Evolutionary conservation across 2,329 filamentous ascomycete species (phyloP), one percentile per base, ranked within the genome.

Genomic region (Coleophoma crateriformis): DNA sequence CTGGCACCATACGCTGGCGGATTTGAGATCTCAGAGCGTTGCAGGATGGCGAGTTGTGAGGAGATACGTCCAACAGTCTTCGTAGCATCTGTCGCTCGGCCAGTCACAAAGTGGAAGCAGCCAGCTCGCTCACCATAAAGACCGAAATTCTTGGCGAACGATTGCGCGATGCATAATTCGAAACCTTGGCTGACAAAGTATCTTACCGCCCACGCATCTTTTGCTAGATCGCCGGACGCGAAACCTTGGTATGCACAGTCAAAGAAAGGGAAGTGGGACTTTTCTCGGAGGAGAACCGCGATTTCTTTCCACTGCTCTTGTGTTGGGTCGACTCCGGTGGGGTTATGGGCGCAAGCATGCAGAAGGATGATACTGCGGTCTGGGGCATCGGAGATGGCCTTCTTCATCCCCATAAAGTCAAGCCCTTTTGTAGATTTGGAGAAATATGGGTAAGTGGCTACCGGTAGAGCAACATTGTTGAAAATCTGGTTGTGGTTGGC

Each of bases 401-500:
- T 68, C 67, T 89, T 82, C 87, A 97, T 91, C 71, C 90, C 92
- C 52, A 87, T 83, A 64, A 96, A 91, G 71, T 97, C 90, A 47
- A 99, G 84, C 45, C 90, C 91, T 68, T 90, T 91, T 58, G 91
- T 96, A 66, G 87, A 68, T 67, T 89, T 83, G 68, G 84, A 85
- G 75, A 96, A 99, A 78, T 99, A 99, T 45, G 92, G 94, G 74
- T 99, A 99, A 58, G 82, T 82, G 59, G 85, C 85, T 61, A 90
- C 81, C 33, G 82, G 74, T 32, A 97, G 76, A 61, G 81, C 78
- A 65, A 96, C 90, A 67, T 97, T 97, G 71, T 77, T 81, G 76
- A 99, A 96, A 77, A 99, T 96, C 71, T 97, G 94, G 75, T 95
- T 85, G 82, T 99, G 94, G 76, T 99, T 99, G 60, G 88, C 90